Evolutionary conservation across 108 stramenopile genomes (phyloP), one percentile per base, ranked within the genome.

Genomic region (Conticribra weissflogii): DNA sequence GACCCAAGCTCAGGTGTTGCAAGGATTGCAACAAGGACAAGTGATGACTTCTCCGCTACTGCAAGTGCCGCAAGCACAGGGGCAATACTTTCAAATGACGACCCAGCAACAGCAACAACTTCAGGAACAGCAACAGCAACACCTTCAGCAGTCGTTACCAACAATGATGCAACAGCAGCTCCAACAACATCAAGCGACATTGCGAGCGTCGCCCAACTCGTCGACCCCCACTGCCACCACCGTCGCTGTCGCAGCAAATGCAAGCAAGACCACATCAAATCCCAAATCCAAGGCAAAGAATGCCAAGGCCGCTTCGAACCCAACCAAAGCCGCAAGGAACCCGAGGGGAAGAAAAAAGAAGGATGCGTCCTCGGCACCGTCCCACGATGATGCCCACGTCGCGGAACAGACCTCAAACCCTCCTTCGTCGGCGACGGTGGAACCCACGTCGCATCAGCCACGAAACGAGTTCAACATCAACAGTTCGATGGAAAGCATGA

Each of bases 31-130:
- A 12, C 36, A 5, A 41, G 36, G 36, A 9, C 36, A 41, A n/a
- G n/a, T n/a, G n/a, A n/a, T n/a, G n/a, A n/a, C n/a, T n/a, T n/a
- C n/a, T 24, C 29, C 1, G 55, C 31, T 2, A 31, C 55, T 54
- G 62, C 29, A 25, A 28, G 28, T 29, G 44, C 9, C 14, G 62
- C 3, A 1, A 30, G 30, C 7, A 25, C 36, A 63, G 14, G 59
- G 1, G 18, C 59, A 59, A 52, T 54, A 50, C 15, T 27, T 50
- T 5, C 62, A 48, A 16, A 46, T 44, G 29, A 7, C 45, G 23
- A 57, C 19, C n/a, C 22, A 50, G 21, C 65, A 66, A 49, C 70
- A 71, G 60, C 49, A 48, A 30, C 54, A 68, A 33, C 46, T 30
- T 2, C 46, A 49, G n/a, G 51, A 49, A 2, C 68, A 59, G 30